Evolutionary conservation across 768 basidiomycete genomes (phyloP).

Genomic region (Termitomyces sp.): DNA sequence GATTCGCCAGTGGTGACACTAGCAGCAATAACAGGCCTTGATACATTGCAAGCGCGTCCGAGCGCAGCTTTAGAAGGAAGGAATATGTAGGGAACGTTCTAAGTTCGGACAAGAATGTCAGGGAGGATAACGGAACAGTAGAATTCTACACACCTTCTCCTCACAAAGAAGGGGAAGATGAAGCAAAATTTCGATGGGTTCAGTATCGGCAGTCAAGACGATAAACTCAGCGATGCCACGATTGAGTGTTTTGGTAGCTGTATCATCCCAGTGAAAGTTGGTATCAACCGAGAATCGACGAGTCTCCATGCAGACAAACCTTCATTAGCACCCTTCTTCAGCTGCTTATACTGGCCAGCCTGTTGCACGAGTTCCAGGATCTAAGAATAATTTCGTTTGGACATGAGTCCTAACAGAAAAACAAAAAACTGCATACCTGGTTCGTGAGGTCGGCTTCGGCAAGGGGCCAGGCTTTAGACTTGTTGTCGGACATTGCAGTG

Average conservation of each 20-base stretch:
- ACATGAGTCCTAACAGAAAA: background rate
- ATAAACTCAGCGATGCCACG: slow-evolving; percentile 98
- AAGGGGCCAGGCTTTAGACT: slow-evolving; percentile 84
- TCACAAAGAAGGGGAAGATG: slow-evolving; percentile 97
- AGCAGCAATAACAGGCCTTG: slow-evolving; percentile 90
- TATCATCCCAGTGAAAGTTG: slow-evolving; percentile 3
- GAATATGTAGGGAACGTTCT: slow-evolving; percentile 97
- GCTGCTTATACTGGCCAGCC: slow-evolving; percentile 94
- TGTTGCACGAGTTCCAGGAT: slow-evolving; percentile 96
- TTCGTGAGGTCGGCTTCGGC: slow-evolving; percentile 87
- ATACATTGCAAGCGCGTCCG: slow-evolving; percentile 93
- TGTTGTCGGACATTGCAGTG: slow-evolving; percentile 56
- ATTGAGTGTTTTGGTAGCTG: slow-evolving; percentile 97
- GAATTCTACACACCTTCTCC: slow-evolving; percentile 70
- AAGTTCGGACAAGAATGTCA: slow-evolving; percentile 2
- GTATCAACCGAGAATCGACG: background rate
- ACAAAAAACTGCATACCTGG: slow-evolving; percentile 48
- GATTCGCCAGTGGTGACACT: slow-evolving; percentile 97
- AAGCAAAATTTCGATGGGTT: slow-evolving; percentile 95
- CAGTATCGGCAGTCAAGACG: slow-evolving; percentile 93
- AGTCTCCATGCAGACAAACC: slow-evolving; percentile 38
- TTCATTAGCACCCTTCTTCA: slow-evolving; percentile 99
- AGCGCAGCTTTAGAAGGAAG: slow-evolving; percentile 93
- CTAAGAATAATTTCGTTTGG: slow-evolving; percentile 29
- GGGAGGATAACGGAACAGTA: background rate